Percentiles rank a stretch among this genome's conserved stretches.
phyloP scores from a whole-genome alignment of 179 eudicot genomes.

The Vitellaria paradoxa region DNA sequence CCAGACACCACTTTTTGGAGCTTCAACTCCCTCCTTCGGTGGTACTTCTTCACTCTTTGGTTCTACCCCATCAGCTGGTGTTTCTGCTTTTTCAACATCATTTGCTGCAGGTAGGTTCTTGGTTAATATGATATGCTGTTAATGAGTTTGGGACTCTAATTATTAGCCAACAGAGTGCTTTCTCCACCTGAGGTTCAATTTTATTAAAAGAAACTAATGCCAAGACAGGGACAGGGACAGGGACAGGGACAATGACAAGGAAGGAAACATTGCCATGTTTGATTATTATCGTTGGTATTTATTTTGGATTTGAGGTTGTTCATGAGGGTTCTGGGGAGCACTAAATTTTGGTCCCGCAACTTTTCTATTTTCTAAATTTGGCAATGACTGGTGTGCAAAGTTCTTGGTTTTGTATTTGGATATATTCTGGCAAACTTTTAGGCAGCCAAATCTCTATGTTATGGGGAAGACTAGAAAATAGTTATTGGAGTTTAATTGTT shows the following conservation, averaged over 20 bases:
- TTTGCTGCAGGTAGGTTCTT: slow-evolving; percentile 62
- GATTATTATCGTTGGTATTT: not conserved
- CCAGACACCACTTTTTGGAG: slow-evolving; percentile 66
- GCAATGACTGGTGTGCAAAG: not conserved
- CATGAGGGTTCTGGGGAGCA: not conserved
- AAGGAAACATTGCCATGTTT: not conserved
- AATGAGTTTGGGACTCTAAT: not conserved
- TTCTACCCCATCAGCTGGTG: slow-evolving; percentile 34
- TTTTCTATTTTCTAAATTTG: not conserved
- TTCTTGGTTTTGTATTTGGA: not conserved
- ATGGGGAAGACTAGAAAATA: not conserved
- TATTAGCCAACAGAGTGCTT: not conserved
- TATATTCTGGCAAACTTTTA: slow-evolving; percentile 6
- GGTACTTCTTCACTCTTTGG: slow-evolving; percentile 40
- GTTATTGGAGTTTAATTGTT: not conserved
- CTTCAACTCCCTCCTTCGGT: slow-evolving; percentile 42
- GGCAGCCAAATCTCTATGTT: not conserved
- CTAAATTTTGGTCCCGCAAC: not conserved
- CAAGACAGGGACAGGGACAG: not conserved
- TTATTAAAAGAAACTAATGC: not conserved
- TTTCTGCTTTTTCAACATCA: slow-evolving; percentile 50
- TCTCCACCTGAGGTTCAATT: not conserved
- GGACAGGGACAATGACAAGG: not conserved
- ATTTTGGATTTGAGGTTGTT: not conserved
- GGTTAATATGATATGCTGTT: not conserved